Base-by-base conservation (phyloP, 2,329 filamentous ascomycete genomes). In the Fusarium sp. region DNA sequence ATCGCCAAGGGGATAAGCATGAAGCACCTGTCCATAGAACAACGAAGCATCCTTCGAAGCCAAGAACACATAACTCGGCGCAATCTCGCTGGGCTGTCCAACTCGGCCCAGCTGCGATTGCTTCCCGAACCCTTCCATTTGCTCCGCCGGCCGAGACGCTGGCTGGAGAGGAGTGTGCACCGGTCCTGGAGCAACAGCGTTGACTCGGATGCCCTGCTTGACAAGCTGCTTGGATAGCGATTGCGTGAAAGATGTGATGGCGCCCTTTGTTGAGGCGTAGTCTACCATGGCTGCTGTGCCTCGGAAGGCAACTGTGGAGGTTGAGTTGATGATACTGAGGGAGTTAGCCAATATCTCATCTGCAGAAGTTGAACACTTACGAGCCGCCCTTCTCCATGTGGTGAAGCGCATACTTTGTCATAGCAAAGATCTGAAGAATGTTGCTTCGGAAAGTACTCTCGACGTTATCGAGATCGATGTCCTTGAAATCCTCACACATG, bases 371-470 rank as follows among this genome's bases (percentile, higher is more conserved):
- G 7, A 0, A 14, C 21, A 77, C 80, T 64, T 63, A 82, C 81
- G 78, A 81, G 44, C 67, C 77, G 6, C 85, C 84, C 49, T 77
- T 80, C 55, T 81, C 78, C 85, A 88, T 85, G 66, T 88, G 82
- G 7, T 82, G 82, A 9, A 88, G 73, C 0, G 85, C 80, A 62
- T 82, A 88, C 71, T 88, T 88, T 7, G 83, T 83, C 62, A 88
- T 78, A n/a, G 85, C 85, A 69, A 89, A 86, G 79, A 88, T 87
- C 54, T 84, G 81, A 10, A 87, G 68, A 30, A 88, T 83, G 61
- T 88, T 88, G 61, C 80, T 83, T 43, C 81, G 81, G 79, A 88
- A 89, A 0, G 83, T 85, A 65, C 82, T 84, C 63, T 87, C 83
- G 0, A 88, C 84, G 1, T 81, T 76, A 15, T 84, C 80, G 1